Evolutionary conservation across 495 filamentous ascomycete species (phyloP), one percentile per base, ranked within the genome.

Genomic region (Talaromyces ruber): DNA sequence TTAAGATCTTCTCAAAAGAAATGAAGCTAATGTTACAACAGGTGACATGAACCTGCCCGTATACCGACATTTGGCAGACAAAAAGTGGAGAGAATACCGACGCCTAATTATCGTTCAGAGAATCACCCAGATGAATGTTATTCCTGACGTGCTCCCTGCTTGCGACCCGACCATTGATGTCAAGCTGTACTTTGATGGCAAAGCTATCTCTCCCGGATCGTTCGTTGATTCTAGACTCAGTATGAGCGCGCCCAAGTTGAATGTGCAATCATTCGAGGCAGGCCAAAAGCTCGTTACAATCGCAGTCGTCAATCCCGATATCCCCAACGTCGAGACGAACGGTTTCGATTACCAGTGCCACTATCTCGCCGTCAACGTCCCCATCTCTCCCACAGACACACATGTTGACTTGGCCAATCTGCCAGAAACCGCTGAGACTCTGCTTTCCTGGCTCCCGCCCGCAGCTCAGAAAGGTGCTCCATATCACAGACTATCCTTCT

Each of bases 11-110:
- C 56, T 51, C 24, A 25, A 62, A 11, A 25, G 61, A 11, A 52
- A 26, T 28, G n/a, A 14, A 11, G 51, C 24, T 54, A 54, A 54
- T 14, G 5, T 25, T 34, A 5, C 12, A 37, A 22, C 56, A 97
- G 92, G 90, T 56, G 91, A 97, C 70, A 93, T 97, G 93, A 87
- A 84, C 75, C 94, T 96, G 73, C 95, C 94, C 39, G 89, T 99
- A 71, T 99, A 99, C 79, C 91, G 93, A 43, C 87, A 88, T 71
- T 85, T 98, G 54, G 89, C 93, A 59, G 83, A 97, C 70, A 78
- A 79, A 60, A 90, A 93, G 79, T 99, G 95, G 95, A 84, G 88
- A 62, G 80, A 86, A 64, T 90, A 92, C 76, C 84, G 87, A 64
- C 85, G 84, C 52, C 82, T 81, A 56, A 77, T 97, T 62, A 80